Conservation (phyloP, 2,329 filamentous ascomycete genomes). For the Parafenestella ontariensis region DNA sequence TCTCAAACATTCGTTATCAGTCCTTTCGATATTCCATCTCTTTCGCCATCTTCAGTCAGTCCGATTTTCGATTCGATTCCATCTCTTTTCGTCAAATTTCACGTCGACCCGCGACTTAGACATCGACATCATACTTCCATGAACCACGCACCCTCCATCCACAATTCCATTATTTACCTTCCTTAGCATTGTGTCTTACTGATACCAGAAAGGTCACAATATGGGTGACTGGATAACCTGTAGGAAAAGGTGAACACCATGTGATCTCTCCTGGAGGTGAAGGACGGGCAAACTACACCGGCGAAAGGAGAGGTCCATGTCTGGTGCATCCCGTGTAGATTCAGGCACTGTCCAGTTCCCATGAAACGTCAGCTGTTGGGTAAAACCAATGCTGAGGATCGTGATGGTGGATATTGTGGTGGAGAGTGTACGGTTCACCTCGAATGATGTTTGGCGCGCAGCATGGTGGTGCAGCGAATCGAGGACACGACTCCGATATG, state of each 20-base stretch:
- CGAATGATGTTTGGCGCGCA: neutral
- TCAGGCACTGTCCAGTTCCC: conserved; percentile 8
- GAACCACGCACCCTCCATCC: conserved; percentile 1
- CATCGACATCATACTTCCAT: conserved; percentile 7
- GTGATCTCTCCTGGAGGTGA: conserved; percentile 3
- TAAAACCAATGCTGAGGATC: conserved; percentile 6
- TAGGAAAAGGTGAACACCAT: conserved; percentile 4
- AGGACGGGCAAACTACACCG: conserved; percentile 2
- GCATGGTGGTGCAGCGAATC: neutral
- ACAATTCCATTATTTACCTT: neutral
- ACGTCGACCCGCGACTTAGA: neutral
- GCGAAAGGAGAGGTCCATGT: conserved; percentile 1
- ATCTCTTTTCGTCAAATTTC: neutral
- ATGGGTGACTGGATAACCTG: conserved; percentile 1
- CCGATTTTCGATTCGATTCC: neutral
- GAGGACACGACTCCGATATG: neutral
- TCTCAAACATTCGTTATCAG: neutral
- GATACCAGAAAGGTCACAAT: conserved; percentile 15
- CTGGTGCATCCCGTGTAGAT: conserved; percentile 8
- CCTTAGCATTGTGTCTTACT: conserved; percentile 4
- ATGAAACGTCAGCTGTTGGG: conserved; percentile 19
- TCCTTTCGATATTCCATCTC: neutral
- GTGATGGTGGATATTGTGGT: conserved; percentile 5
- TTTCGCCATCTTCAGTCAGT: neutral
- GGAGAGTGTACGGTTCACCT: conserved; percentile 1